phyloP scores from a whole-genome alignment of 2,329 filamentous ascomycete species.

The Neofusicoccum umdonicola region DNA sequence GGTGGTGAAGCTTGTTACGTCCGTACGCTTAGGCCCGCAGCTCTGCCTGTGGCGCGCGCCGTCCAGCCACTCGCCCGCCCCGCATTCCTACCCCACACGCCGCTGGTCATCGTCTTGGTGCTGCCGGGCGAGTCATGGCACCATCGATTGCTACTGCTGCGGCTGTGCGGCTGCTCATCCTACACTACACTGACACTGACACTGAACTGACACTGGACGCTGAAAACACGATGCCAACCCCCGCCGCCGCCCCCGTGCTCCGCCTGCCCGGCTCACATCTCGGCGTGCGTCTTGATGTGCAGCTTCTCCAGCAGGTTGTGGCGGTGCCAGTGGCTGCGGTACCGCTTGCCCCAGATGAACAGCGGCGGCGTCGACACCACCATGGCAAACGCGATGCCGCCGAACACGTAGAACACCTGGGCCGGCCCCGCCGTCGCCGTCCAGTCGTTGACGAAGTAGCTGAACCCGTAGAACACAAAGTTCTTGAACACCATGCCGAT shows the following conservation, averaged over 20 bases:
- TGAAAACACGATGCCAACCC: too few relatives aligned
- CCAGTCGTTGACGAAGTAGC: constrained; percentile 46
- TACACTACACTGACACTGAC: too few relatives aligned
- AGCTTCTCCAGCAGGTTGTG: constrained; percentile 34
- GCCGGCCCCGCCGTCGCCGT: constrained; percentile 34
- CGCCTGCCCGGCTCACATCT: background rate
- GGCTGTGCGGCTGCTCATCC: too few relatives aligned
- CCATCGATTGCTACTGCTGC: too few relatives aligned
- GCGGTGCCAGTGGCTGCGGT: constrained; percentile 35
- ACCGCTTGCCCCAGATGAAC: constrained; percentile 36
- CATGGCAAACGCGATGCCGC: constrained; percentile 28
- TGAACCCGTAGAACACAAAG: constrained; percentile 44
- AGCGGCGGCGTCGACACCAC: constrained; percentile 29
- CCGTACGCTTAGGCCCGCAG: background rate
- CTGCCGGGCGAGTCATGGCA: too few relatives aligned
- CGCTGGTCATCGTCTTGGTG: too few relatives aligned
- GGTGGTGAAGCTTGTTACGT: too few relatives aligned
- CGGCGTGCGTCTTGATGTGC: constrained; percentile 23
- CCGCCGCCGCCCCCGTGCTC: too few relatives aligned
- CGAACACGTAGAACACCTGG: constrained; percentile 40
- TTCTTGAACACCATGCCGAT: constrained; percentile 46
- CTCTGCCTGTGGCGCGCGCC: background rate
- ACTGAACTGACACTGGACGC: too few relatives aligned
- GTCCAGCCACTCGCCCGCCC: background rate
- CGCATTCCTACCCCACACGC: constrained; percentile 8